Evolutionary conservation across 257 asterid genomes (phyloP).

Genomic region (Solanum lignicaule): DNA sequence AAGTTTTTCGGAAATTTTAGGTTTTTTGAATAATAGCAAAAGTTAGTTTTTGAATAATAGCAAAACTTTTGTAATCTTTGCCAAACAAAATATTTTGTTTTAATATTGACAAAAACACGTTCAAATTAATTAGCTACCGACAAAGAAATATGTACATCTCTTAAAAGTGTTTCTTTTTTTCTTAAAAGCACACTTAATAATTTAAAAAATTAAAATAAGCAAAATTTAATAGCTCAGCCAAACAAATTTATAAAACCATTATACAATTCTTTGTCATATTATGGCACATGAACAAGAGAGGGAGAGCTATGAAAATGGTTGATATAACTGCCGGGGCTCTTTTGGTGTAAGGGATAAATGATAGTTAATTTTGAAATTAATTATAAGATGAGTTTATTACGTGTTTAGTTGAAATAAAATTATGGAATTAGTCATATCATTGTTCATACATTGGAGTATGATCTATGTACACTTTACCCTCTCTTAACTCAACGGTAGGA

Average conservation of each 20-base stretch:
- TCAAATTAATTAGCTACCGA: not conserved
- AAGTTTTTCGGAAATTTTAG: not conserved
- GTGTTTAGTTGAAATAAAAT: too few species aligned
- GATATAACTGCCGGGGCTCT: not conserved
- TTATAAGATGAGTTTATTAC: too few species aligned
- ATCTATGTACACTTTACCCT: not conserved
- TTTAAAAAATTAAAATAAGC: not conserved
- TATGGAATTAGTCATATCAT: too few species aligned
- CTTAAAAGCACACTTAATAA: not conserved
- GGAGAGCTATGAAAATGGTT: not conserved
- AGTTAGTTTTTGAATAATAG: not conserved
- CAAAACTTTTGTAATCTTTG: not conserved
- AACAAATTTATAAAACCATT: not conserved
- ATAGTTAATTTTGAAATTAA: too few species aligned
- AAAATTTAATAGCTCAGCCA: not conserved
- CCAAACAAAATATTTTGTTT: not conserved
- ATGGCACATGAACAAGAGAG: not conserved
- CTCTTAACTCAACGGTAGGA: accelerated
- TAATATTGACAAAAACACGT: not conserved
- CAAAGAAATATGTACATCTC: not conserved
- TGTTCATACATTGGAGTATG: not conserved
- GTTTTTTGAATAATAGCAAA: not conserved
- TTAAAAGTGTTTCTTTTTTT: too few species aligned
- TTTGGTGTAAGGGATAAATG: too few species aligned
- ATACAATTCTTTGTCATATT: not conserved